Base-by-base conservation (phyloP, 164 flowering plant genomes). In the Saururus chinensis region DNA sequence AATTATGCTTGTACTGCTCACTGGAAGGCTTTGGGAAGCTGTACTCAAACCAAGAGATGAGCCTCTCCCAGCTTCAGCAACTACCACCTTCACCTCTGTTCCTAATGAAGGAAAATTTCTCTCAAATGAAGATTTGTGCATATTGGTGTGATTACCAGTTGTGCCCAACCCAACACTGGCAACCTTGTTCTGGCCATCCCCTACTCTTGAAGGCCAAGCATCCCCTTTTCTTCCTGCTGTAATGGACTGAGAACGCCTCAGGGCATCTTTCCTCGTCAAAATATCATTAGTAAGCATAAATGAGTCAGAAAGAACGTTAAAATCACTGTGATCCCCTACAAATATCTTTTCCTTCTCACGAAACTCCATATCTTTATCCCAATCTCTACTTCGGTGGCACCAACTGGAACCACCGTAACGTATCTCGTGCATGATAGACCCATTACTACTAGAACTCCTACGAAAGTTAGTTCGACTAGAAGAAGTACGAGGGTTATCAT, bases 51-150 rank as follows among this genome's bases (percentile, higher is more conserved):
- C 86, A 68, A 95, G 91, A 61, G 95, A n/a, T n/a, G n/a, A 68
- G 45, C 79, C 81, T 66, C 87, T 79, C 55, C 76, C 75, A n/a
- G 81, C 65, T 24, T 84, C 93, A 59, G 84, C 62, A 41, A 64
- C 69, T 19, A 1, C 17, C 19, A 16, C 42, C 20, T 19, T 84
- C 61, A 86, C 96, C 49, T 89, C 95, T 60, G 75, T 60, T 64
- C 86, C 90, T 48, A 92, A 81, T 3, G 82, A 80, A 7, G 88
- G 91, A 60, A 81, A 83, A 68, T 81, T 87, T 66, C 80, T 84
- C 21, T 82, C 87, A 57, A 82, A 86, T 24, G 73, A 70, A 59
- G 68, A 74, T 68, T 82, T 84, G 19, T 79, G 71, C 41, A 70
- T 62, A 68, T 74, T 76, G 61, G 69, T 70, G 51, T 70, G 64